Evolutionary conservation across 2,329 filamentous ascomycete genomes (phyloP).

Genomic region (Paraphaeosphaeria minitans): DNA sequence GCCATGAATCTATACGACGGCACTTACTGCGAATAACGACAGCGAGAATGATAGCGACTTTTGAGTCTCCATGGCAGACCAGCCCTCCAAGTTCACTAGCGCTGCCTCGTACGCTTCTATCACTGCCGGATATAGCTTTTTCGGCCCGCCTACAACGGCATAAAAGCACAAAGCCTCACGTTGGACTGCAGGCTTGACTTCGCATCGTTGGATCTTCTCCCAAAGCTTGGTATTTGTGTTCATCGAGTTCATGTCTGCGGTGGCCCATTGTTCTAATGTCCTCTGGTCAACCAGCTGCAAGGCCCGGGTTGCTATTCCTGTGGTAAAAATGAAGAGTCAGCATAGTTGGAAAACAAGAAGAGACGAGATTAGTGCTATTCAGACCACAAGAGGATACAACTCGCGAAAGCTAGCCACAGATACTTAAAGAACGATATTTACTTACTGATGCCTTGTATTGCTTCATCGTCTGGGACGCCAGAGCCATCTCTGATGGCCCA

Average conservation of each 20-base stretch:
- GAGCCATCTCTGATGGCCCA: slow-evolving; percentile 33
- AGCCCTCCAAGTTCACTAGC: slow-evolving; percentile 15
- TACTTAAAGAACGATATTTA: background rate
- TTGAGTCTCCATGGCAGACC: slow-evolving; percentile 18
- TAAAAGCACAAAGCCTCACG: slow-evolving; percentile 40
- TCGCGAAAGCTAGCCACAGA: background rate
- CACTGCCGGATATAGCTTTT: slow-evolving; percentile 23
- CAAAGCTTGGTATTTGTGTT: slow-evolving; percentile 32
- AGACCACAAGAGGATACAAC: background rate
- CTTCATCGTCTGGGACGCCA: slow-evolving; percentile 32
- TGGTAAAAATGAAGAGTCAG: background rate
- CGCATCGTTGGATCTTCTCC: slow-evolving; percentile 31
- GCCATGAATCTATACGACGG: background rate
- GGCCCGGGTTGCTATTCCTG: slow-evolving; percentile 35
- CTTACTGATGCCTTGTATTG: slow-evolving; percentile 35
- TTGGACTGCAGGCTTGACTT: slow-evolving; percentile 28
- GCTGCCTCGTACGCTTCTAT: slow-evolving; percentile 30
- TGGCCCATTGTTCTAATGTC: slow-evolving; percentile 30
- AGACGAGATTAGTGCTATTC: background rate
- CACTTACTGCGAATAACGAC: slow-evolving; percentile 35
- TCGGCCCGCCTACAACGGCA: slow-evolving; percentile 29
- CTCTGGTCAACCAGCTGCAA: slow-evolving; percentile 30
- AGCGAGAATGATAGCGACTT: slow-evolving; percentile 31
- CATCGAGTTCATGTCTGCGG: slow-evolving; percentile 22
- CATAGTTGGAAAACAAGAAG: background rate